These are phyloP conservation scores for Coemansia sp. DNA, from an alignment of 192 early-diverging fungal species.

Conservation along the genomic window DNA sequence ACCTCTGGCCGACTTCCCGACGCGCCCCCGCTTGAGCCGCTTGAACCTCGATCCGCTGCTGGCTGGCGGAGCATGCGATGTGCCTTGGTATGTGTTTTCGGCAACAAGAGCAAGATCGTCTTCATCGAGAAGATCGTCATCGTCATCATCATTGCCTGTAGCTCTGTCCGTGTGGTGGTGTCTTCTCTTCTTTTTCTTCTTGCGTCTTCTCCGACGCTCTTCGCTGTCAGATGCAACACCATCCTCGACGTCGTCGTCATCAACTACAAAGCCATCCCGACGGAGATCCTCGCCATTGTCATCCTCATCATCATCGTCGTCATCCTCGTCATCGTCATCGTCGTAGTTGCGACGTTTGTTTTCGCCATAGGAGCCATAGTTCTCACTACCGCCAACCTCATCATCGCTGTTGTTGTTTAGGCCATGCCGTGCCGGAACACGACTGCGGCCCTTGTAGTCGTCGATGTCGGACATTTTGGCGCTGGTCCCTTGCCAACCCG, in stretches of 20 bases:
- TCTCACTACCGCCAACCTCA: constrained; percentile 36
- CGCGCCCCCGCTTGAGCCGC: constrained; percentile 73
- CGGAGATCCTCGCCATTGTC: constrained; percentile 62
- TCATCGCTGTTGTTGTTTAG: constrained; percentile 52
- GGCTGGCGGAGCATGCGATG: constrained; percentile 29
- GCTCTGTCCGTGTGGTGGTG: constrained; percentile 10
- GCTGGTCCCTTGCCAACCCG: background rate
- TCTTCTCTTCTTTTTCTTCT: constrained; percentile 33
- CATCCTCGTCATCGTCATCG: constrained; percentile 52
- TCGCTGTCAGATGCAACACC: constrained; percentile 57
- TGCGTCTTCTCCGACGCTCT: constrained; percentile 57
- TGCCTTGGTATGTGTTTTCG: constrained; percentile 76
- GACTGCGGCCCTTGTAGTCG: constrained; percentile 29
- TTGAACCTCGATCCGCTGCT: constrained; percentile 61
- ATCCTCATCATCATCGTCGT: constrained; percentile 64
- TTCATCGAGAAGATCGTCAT: constrained; percentile 80
- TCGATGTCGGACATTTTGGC: constrained; percentile 44
- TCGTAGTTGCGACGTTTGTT: constrained; percentile 27
- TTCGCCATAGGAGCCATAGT: constrained; percentile 52
- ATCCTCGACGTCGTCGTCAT: constrained; percentile 69
- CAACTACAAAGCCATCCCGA: constrained; percentile 71
- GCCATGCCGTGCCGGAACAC: constrained; percentile 51
- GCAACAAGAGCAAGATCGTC: constrained; percentile 92
- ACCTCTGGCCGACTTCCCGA: constrained; percentile 40
- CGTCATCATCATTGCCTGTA: background rate